These are phyloP conservation scores for Lachancea waltii DNA, from an alignment of 805 yeast species.

Conservation along the genomic window DNA sequence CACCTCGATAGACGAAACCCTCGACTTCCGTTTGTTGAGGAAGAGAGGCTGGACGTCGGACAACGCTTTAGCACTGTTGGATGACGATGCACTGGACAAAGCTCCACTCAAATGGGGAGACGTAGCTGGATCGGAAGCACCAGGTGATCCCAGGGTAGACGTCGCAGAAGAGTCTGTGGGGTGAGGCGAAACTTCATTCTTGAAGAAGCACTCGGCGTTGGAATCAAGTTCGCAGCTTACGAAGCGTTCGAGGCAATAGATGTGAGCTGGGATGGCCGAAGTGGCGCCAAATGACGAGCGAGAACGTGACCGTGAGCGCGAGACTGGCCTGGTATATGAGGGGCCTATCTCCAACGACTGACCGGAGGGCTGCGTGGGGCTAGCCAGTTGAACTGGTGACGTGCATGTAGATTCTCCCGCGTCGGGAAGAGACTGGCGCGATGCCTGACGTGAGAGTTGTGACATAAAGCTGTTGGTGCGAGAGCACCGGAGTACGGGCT, in stretches of 20 bases:
- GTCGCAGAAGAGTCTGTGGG: neutral
- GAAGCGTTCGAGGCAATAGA: conserved; percentile 27
- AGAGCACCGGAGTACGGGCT: conserved; percentile 10
- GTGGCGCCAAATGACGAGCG: conserved; percentile 16
- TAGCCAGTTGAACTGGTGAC: conserved; percentile 2
- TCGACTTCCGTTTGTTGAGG: conserved; percentile 5
- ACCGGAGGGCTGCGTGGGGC: no score
- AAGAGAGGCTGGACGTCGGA: neutral
- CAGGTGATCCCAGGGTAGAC: conserved; percentile 2
- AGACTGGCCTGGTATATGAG: neutral
- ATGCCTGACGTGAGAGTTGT: conserved; percentile 11
- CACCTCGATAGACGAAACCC: conserved; percentile 8
- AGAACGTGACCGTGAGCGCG: conserved; percentile 10
- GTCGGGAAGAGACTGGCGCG: conserved; percentile 10
- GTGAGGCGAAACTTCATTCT: neutral
- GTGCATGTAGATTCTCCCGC: conserved; percentile 5
- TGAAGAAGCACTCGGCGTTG: conserved; percentile 10
- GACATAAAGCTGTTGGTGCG: conserved; percentile 10
- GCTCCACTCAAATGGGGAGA: conserved; percentile 3
- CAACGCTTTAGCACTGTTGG: conserved; percentile 1
- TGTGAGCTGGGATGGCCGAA: conserved; percentile 22
- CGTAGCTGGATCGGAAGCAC: conserved; percentile 2
- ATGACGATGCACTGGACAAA: neutral
- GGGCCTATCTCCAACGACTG: conserved; percentile 1
- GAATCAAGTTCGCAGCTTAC: conserved; percentile 25